Percentiles rank a stretch among this genome's conserved stretches.
These are phyloP conservation scores for Chlamydomonas reinhardtii DNA, from an alignment of 163 green algal genomes.

Conservation along the genomic window DNA sequence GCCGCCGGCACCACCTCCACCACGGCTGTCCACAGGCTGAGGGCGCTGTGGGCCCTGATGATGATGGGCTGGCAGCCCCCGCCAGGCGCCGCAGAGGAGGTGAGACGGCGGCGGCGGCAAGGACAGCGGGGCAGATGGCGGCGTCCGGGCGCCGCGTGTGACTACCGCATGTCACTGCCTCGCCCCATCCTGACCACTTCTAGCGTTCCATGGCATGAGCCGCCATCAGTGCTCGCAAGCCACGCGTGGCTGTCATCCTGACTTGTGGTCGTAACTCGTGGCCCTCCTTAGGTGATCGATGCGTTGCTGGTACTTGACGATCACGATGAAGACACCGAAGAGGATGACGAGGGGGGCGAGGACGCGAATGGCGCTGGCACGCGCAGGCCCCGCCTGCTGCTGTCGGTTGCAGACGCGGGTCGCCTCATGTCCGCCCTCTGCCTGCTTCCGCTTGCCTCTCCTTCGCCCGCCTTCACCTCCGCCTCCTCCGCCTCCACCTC, in stretches of 20 bases:
- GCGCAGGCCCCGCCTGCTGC: too few relatives aligned
- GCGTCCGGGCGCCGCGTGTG: too few relatives aligned
- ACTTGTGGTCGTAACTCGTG: too few relatives aligned
- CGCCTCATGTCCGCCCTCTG: slow-evolving; percentile 8
- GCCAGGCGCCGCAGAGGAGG: background rate
- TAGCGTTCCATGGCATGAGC: too few relatives aligned
- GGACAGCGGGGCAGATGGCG: background rate
- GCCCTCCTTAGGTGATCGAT: background rate
- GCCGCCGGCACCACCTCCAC: background rate
- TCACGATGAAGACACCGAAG: background rate
- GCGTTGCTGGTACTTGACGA: too few relatives aligned
- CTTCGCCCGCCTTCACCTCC: too few relatives aligned
- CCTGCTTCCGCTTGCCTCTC: background rate
- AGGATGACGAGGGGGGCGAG: background rate
- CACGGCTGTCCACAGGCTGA: background rate
- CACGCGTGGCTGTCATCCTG: too few relatives aligned
- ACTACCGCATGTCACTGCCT: too few relatives aligned
- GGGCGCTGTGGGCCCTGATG: slow-evolving; percentile 27
- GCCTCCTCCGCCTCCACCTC: too few relatives aligned
- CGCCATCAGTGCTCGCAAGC: too few relatives aligned
- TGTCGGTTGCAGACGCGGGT: background rate
- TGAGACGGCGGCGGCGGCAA: background rate
- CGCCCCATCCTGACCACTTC: too few relatives aligned
- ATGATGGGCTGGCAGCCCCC: slow-evolving; percentile 35
- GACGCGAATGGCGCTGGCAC: background rate